Conservation (phyloP, 768 basidiomycete genomes). For the Pulveroboletus frians region DNA sequence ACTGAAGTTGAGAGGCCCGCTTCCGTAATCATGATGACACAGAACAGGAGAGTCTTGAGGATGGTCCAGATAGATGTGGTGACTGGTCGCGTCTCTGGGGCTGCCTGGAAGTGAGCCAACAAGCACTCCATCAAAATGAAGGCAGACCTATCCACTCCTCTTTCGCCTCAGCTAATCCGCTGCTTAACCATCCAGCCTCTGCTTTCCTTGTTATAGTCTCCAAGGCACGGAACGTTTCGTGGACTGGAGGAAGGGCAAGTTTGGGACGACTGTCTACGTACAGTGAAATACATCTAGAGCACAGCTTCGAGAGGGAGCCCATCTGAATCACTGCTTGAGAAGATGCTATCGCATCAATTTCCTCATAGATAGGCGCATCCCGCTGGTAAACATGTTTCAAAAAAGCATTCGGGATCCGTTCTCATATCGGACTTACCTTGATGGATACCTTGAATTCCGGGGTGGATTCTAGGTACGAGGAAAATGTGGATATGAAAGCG, state of each 20-base stretch:
- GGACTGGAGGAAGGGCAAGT: constrained; percentile 24
- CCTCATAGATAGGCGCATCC: constrained; percentile 32
- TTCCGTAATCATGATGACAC: constrained; percentile 63
- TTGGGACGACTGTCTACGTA: constrained; percentile 33
- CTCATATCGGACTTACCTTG: constrained; percentile 4
- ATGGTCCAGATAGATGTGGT: constrained; percentile 56
- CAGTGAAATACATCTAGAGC: constrained; percentile 30
- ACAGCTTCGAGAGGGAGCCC: constrained; percentile 38
- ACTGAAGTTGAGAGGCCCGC: constrained; percentile 51
- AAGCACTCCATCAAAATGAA: constrained; percentile 21
- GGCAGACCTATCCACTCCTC: constrained; percentile 29
- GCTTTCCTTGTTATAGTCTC: constrained; percentile 38
- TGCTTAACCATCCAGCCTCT: constrained; percentile 46
- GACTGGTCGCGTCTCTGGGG: constrained; percentile 40
- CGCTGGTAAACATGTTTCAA: constrained; percentile 19
- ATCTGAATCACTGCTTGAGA: constrained; percentile 36
- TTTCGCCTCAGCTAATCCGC: constrained; percentile 27
- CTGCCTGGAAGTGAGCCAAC: constrained; percentile 26
- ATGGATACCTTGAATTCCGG: constrained; percentile 19
- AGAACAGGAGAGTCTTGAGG: constrained; percentile 75
- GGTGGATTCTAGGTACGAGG: constrained; percentile 30
- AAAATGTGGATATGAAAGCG: constrained; percentile 44
- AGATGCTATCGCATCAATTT: constrained; percentile 30
- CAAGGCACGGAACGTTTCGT: constrained; percentile 25
- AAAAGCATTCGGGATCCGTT: neutral